Base-by-base conservation (phyloP, 2,329 filamentous ascomycete genomes). In the Blastomyces parvus region DNA sequence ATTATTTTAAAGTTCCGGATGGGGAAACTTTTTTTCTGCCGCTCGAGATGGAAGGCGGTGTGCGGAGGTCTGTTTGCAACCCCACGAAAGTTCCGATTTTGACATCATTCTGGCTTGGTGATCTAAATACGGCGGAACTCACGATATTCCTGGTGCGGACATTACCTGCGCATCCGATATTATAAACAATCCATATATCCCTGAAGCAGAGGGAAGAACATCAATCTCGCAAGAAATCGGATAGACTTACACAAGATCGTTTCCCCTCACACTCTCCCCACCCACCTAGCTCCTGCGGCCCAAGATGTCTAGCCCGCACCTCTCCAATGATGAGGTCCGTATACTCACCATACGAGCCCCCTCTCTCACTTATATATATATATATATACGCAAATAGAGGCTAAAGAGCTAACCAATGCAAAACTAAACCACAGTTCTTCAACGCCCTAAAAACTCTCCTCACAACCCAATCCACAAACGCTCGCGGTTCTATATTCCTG, bases 401-500 rank as follows among this genome's bases (percentile, higher is more conserved):
- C 11, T 52, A 25, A 44, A 22, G 4, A 17, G 8, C 27, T 14
- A 36, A 36, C 30, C 30, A 33, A 33, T 33, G 30, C 14, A 19
- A 30, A 13, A 17, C 59, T 40, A 55, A 48, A 66, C 53, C 17
- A 8, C 66, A 80, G 77, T 80, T 80, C 72, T 77, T 80, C 70
- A 64, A 71, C 53, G 73, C 73, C 40, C 73, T 80, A 48, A 68
- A 74, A 58, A 67, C 68, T 48, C 75, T 80, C 62, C 72, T 80
- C 57, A 67, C 72, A 44, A 74, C 70, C 42, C 76, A 77, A 33
- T 76, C 76, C 48, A 67, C 74, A 61, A 71, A 73, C 62, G 59
- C 73, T n/a, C 74, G 73, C 44, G 78, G 78, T 66, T 79, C 77
- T 25, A 73, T 80, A 33, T 76, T 71, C 71, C 73, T 80, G 62